These are phyloP conservation scores for Cladorrhinum sp. DNA, from an alignment of 2,329 filamentous ascomycete species.

Conservation along the genomic window DNA sequence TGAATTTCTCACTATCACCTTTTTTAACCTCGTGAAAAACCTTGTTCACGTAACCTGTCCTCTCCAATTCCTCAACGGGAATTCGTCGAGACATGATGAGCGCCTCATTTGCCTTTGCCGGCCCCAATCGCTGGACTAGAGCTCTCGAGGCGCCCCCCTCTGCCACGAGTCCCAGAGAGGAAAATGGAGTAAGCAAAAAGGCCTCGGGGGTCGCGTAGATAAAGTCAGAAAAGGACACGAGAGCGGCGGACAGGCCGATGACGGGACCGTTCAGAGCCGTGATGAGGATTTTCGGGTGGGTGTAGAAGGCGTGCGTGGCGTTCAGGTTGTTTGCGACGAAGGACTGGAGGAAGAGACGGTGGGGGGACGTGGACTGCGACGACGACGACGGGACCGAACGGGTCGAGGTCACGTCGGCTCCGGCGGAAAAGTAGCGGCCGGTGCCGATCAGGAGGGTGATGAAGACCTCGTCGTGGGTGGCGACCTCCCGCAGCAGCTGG, in stretches of 20 bases:
- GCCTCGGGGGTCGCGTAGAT: conserved; percentile 79
- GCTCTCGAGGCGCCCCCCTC: conserved; percentile 80
- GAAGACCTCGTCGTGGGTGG: conserved; percentile 72
- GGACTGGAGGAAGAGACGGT: conserved; percentile 58
- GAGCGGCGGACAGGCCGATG: conserved; percentile 80
- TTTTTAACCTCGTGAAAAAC: conserved; percentile 60
- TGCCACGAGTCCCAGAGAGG: conserved; percentile 81
- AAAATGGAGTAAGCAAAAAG: conserved; percentile 89
- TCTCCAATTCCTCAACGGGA: conserved; percentile 66
- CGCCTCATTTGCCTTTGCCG: conserved; percentile 84
- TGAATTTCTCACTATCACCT: conserved; percentile 67
- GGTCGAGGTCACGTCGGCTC: conserved; percentile 69
- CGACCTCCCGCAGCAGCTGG: conserved; percentile 71
- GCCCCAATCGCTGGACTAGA: conserved; percentile 76
- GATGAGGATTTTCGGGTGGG: conserved; percentile 90
- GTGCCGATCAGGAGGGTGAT: conserved; percentile 82
- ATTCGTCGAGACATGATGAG: conserved; percentile 86
- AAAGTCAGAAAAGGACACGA: conserved; percentile 84
- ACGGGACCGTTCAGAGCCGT: conserved; percentile 89
- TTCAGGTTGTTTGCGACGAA: conserved; percentile 88
- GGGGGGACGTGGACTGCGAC: conserved; percentile 23
- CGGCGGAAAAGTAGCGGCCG: conserved; percentile 84
- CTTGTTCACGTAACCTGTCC: conserved; percentile 81
- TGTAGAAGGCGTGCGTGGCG: conserved; percentile 85
- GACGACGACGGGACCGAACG: conserved; percentile 28